Base-by-base conservation (phyloP, 768 basidiomycete genomes). In the Inosperma sp. region DNA sequence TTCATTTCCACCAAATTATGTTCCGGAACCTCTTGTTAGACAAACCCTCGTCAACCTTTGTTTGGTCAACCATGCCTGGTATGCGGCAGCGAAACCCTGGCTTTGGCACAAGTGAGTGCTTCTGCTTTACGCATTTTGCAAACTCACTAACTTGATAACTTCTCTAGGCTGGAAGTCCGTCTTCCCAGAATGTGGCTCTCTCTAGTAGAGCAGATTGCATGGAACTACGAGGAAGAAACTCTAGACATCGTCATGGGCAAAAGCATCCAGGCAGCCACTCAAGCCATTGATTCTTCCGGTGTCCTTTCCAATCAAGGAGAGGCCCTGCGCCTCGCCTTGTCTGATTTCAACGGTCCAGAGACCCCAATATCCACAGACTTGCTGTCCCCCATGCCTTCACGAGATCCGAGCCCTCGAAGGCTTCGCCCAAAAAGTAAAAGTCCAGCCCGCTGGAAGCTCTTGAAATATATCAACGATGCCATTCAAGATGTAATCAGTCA, bases 131-230 rank as follows among this genome's bases (percentile, higher is more conserved):
- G 5, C 33, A n/a, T 30, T 14, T 29, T 5, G n/a, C 14, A 3
- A 4, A 21, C 21, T 22, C 23, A 19, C 7, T 27, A 23, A 33
- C 37, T 37, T 23, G n/a, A 5, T 44, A 26, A 41, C 35, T 8
- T 14, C 14, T 19, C 16, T 47, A 76, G 74, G 53, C 72, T 93
- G 55, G 90, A 92, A 64, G 84, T 93, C 44, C 80, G 88, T 5
- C 78, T 92, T 5, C 90, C 90, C 8, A 79, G 83, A n/a, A 83
- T 79, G 56, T 93, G 90, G 88, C 80, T 93, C 12, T 73, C 86
- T 8, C 75, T 93, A 35, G 78, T 92, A 13, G 87, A 90, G 35
- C 82, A 88, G 59, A 80, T 93, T 27, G 77, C 84, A 1, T 87
- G 84, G 66, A 82, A 81, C 14, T 85, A 85, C 49, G 80, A 80